Evolutionary conservation across 2,329 filamentous ascomycete genomes (phyloP).

Genomic region (Xylariaceae sp.): DNA sequence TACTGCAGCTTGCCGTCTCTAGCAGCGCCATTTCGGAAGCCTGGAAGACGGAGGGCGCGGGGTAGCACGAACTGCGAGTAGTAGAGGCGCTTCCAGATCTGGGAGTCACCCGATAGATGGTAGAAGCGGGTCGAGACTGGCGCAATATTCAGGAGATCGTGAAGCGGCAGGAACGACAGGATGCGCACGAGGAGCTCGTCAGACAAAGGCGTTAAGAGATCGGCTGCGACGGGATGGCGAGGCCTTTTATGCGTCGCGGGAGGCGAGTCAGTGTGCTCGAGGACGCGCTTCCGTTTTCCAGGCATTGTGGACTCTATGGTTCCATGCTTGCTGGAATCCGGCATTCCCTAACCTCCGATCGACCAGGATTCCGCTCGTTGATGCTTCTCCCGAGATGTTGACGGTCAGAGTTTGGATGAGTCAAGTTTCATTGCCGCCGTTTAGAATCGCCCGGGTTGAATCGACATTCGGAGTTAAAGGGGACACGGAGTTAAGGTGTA

Average conservation of each 20-base stretch:
- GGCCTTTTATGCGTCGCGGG: conserved; percentile 38
- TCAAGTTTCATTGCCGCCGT: not conserved
- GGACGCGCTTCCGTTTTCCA: conserved; percentile 24
- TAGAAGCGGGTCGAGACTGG: conserved; percentile 71
- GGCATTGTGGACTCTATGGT: conserved; percentile 13
- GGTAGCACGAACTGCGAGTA: conserved; percentile 82
- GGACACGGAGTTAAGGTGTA: not conserved
- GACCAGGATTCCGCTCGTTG: not conserved
- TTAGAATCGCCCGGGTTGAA: too few species aligned
- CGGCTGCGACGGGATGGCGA: conserved; percentile 35
- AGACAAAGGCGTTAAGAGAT: conserved; percentile 68
- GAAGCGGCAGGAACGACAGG: conserved; percentile 67
- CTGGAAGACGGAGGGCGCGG: conserved; percentile 69
- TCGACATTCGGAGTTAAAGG: not conserved
- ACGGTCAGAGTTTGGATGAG: not conserved
- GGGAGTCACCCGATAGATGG: conserved; percentile 69
- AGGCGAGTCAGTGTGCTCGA: conserved; percentile 19
- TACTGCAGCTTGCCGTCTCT: conserved; percentile 39
- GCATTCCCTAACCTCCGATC: not conserved
- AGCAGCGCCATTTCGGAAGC: conserved; percentile 43
- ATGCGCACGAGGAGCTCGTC: conserved; percentile 86
- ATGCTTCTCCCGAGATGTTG: not conserved
- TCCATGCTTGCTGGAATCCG: not conserved
- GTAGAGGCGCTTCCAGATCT: conserved; percentile 87
- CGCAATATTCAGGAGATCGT: conserved; percentile 57